Evolutionary conservation across 169 alveolate genomes (phyloP), one percentile per base, ranked within the genome.

Genomic region (Cardiosporidium cionae): DNA sequence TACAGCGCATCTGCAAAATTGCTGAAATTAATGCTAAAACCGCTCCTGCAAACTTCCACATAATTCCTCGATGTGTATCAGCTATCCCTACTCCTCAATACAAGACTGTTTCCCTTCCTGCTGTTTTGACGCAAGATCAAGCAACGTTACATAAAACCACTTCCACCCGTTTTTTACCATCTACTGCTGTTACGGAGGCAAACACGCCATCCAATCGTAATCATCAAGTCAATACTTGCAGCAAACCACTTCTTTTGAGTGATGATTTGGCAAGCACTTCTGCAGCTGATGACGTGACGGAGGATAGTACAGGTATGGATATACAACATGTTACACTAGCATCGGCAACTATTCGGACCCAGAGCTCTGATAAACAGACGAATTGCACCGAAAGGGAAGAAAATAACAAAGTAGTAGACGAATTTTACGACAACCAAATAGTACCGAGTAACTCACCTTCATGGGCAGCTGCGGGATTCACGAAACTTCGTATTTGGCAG

Each of bases 401-500:
- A 16, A 16, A 16, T 44, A 44, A 44, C 58, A 44, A 44, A n/a
- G n/a, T 44, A 44, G 16, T n/a, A 44, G n/a, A 44, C n/a, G 58
- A 44, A 16, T n/a, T 44, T n/a, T n/a, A n/a, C n/a, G n/a, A n/a
- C 16, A 44, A 44, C 16, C 58, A 44, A 44, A n/a, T 44, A n/a
- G n/a, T 16, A 44, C 16, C 27, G 27, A 16, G 58, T n/a, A 16
- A 16, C n/a, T 16, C n/a, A 16, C 58, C 58, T 44, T 44, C 58
- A 16, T 16, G 16, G 58, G 27, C 58, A 16, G 16, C 58, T 44
- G n/a, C 0, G 29, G 25, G 35, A 0, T 74, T 44, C 3, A 32
- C 68, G 9, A 74, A 74, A 32, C 28, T 74, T 65, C 80, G 74
- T 7, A 16, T 65, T 16, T 74, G 81, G 81, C 37, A 23, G 28